Base-by-base conservation (phyloP, 495 filamentous ascomycete species). In the Bacidia gigantensis region DNA sequence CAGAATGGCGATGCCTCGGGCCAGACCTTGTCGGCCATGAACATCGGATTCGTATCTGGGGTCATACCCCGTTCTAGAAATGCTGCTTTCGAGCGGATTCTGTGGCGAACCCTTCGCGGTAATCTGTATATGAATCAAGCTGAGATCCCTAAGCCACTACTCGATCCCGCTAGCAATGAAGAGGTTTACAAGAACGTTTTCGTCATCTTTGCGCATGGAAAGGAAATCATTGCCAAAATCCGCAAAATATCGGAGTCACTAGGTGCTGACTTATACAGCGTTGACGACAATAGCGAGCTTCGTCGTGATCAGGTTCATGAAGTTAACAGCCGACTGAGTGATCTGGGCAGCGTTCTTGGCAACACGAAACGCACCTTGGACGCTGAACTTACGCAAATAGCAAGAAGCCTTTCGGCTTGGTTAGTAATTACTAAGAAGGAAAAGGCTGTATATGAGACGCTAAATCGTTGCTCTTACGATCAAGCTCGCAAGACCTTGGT, bases 41-140 rank as follows among this genome's bases (percentile, higher is more conserved):
- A 95, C 65, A 97, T 99, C 60, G 93, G 93, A n/a, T 97, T 99
- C 58, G 92, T 99, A n/a, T 83, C 93, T 49, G 92, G 92, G 66
- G 93, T 97, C 49, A 97, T 99, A 60, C 83, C 86, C 22, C 76
- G 89, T 22, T 90, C 96, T 56, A 82, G 89, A 7, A 92, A 97
- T 52, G 89, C 83, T 9, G 84, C 92, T 26, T 96, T 99, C 62
- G 92, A 99, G 68, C 82, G 92, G 48, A 97, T 97, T 56, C 76
- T 99, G 14, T 99, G 92, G 92, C 76, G 92, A 50, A 95, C 92
- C 0, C 73, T 99, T 50, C 88, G 92, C 60, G 92, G 92, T 57
- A 99, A 99, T 68, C 77, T 99, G 18, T 99, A 96, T 72, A 99
- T 99, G 92, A 99, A 97, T 70, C 92, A 99, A 72, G 87, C 89